These are phyloP conservation scores for Macrophomina tecta DNA, from an alignment of 2,329 filamentous ascomycete species.

Conservation along the genomic window DNA sequence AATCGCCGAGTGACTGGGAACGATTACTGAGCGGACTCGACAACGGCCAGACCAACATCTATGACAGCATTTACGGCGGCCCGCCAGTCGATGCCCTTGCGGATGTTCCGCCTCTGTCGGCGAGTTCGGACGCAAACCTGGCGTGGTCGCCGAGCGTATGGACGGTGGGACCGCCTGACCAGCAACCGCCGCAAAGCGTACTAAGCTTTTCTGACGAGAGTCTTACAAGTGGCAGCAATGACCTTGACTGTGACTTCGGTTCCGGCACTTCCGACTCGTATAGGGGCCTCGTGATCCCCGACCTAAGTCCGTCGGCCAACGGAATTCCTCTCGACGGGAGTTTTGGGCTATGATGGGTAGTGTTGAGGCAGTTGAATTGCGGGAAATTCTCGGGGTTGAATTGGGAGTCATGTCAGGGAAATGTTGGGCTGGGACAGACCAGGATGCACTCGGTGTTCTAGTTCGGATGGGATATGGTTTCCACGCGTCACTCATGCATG, in stretches of 20 bases:
- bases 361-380: slow-evolving; percentile 2
- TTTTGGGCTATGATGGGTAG: slow-evolving; percentile 11
- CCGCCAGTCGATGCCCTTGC: slow-evolving; percentile 52
- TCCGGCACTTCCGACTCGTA: slow-evolving; percentile 32
- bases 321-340: slow-evolving; percentile 10
- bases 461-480: slow-evolving; percentile 18
- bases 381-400: slow-evolving; percentile 16
- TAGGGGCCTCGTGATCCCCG: slow-evolving; percentile 29
- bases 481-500: slow-evolving; percentile 11
- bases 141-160: slow-evolving; percentile 46
- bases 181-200: slow-evolving; percentile 57
- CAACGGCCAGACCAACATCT: slow-evolving; percentile 80
- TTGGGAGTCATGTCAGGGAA: background rate
- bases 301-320: slow-evolving; percentile 23
- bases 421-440: slow-evolving; percentile 8
- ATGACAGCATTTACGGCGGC: slow-evolving; percentile 79
- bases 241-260: slow-evolving; percentile 43
- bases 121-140: slow-evolving; percentile 38
- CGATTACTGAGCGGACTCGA: slow-evolving; percentile 80
- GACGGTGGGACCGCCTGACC: slow-evolving; percentile 39
- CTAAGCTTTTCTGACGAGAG: slow-evolving; percentile 67
- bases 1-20: slow-evolving; percentile 77
- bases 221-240: slow-evolving; percentile 59
- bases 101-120: slow-evolving; percentile 40
- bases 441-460: slow-evolving; percentile 3